Evolutionary conservation across 2,329 filamentous ascomycete species (phyloP).

Genomic region (Amphichorda felina): DNA sequence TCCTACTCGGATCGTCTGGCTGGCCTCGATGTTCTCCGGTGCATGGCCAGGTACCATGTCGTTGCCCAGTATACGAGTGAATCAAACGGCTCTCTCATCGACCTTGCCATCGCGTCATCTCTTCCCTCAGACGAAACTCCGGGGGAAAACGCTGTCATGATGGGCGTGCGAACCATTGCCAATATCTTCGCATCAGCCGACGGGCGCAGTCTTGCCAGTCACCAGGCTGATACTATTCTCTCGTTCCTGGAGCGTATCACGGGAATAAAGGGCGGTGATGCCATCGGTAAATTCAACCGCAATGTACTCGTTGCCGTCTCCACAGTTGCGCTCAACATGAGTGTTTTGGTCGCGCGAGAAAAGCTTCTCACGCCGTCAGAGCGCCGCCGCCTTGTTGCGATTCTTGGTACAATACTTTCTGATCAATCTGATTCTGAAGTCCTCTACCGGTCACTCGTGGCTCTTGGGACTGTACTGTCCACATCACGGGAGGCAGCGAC

Average conservation of each 20-base stretch:
- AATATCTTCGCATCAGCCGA: conserved; percentile 72
- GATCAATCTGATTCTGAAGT: conserved; percentile 69
- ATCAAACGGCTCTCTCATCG: conserved; percentile 46
- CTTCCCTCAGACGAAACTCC: conserved; percentile 40
- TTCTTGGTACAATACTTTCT: conserved; percentile 50
- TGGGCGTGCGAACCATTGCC: conserved; percentile 67
- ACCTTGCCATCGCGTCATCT: conserved; percentile 30
- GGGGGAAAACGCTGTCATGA: conserved; percentile 75
- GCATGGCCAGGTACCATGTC: conserved; percentile 57
- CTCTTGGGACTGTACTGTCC: conserved; percentile 62
- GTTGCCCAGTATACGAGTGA: conserved; percentile 49
- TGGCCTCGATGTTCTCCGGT: conserved; percentile 77
- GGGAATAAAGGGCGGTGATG: conserved; percentile 31
- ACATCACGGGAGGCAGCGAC: conserved; percentile 31
- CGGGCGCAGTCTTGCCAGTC: conserved; percentile 55
- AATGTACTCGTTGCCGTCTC: conserved; percentile 75
- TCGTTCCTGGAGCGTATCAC: conserved; percentile 52
- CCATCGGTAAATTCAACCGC: conserved; percentile 50
- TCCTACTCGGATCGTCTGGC: conserved; percentile 70
- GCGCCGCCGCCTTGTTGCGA: conserved; percentile 37
- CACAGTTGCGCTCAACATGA: conserved; percentile 75
- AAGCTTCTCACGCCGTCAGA: conserved; percentile 22
- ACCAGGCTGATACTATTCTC: conserved; percentile 45
- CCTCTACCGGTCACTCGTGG: conserved; percentile 70
- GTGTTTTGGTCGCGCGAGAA: conserved; percentile 52